Conservation (phyloP, 2,329 filamentous ascomycete genomes). For the Lasiodiplodia hormozganensis region DNA sequence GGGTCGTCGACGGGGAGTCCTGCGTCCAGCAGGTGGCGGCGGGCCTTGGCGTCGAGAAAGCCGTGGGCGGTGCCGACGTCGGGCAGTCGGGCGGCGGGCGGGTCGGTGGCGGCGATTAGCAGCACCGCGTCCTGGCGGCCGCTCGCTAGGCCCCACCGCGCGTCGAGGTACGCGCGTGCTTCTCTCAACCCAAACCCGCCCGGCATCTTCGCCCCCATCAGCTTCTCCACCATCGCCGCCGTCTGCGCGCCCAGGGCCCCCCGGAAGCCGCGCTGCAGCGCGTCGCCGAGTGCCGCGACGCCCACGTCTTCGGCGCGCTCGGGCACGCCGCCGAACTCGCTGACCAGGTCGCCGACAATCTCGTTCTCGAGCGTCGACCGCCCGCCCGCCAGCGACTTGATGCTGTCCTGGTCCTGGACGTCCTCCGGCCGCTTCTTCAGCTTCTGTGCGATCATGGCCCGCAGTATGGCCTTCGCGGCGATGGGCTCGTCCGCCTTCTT, state of each 20-base stretch:
- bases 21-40: conserved; percentile 26
- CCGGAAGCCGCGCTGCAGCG: conserved; percentile 40
- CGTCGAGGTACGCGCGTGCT: conserved; percentile 30
- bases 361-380: conserved; percentile 56
- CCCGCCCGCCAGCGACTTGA: conserved; percentile 45
- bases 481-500: conserved; percentile 33
- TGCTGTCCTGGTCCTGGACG: conserved; percentile 38
- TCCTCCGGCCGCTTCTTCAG: conserved; percentile 40
- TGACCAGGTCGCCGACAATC: conserved; percentile 51
- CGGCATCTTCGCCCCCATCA: conserved; percentile 32
- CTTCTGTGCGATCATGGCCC: conserved; percentile 40
- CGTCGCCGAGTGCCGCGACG: conserved; percentile 41
- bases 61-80: conserved; percentile 30
- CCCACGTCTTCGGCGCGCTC: conserved; percentile 50
- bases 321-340: conserved; percentile 51
- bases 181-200: conserved; percentile 30
- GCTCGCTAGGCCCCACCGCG: conserved; percentile 30
- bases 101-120: conserved; percentile 29
- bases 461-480: conserved; percentile 36
- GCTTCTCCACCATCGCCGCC: conserved; percentile 32
- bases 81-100: conserved; percentile 31
- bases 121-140: conserved; percentile 33
- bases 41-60: conserved; percentile 30
- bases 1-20: conserved; percentile 7
- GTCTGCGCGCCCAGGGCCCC: conserved; percentile 42